Conservation (phyloP, 441 rosid genomes). For the Populus hybrid region DNA sequence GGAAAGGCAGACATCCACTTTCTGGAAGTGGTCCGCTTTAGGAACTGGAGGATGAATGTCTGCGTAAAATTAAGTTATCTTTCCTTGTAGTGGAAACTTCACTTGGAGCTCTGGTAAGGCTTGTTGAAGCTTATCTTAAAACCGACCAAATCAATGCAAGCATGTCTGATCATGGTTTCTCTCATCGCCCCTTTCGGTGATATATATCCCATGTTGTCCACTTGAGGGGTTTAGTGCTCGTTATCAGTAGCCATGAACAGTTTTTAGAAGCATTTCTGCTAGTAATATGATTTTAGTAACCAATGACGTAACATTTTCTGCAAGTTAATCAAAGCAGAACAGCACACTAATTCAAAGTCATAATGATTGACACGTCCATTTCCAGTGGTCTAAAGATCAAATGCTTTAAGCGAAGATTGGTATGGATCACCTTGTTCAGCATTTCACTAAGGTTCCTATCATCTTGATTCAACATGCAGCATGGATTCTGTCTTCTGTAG, state of each 20-base stretch:
- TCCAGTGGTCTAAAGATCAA: slow-evolving; percentile 5
- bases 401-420: not conserved
- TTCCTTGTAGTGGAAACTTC: slow-evolving; percentile 21
- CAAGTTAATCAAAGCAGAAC: not conserved
- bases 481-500: slow-evolving; percentile 8
- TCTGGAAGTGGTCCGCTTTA: not conserved
- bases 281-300: not conserved
- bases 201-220: slow-evolving; percentile 12
- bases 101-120: not conserved
- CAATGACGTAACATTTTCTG: not conserved
- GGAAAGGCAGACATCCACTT: not conserved
- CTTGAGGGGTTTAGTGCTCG: not conserved
- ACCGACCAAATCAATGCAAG: slow-evolving; percentile 19
- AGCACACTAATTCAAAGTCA: not conserved
- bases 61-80: not conserved
- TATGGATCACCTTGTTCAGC: not conserved
- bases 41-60: not conserved
- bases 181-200: slow-evolving; percentile 16
- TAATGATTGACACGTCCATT: not conserved
- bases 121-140: slow-evolving; percentile 1
- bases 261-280: not conserved
- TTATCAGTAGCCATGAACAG: not conserved
- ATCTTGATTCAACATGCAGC: not conserved
- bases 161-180: slow-evolving; percentile 1
- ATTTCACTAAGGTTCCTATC: not conserved